phyloP scores from a whole-genome alignment of 768 basidiomycete genomes.

The Clitopilus hobsonii region DNA sequence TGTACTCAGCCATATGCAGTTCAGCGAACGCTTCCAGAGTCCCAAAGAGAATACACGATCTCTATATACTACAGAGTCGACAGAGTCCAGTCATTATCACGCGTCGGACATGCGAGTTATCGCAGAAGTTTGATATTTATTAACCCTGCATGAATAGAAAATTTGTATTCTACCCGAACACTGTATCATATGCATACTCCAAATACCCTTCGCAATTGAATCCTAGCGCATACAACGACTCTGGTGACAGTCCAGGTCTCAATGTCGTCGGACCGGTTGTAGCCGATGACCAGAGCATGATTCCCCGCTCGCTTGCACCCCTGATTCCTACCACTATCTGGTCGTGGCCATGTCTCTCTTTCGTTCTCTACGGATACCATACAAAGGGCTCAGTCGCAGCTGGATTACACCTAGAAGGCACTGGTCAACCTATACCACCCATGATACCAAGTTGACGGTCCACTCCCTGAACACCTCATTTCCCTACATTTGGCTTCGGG shows the following conservation, averaged over 20 bases:
- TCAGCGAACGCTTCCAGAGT: not conserved
- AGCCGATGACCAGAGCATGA: not conserved
- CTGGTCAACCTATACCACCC: slow-evolving; percentile 19
- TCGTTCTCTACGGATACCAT: not conserved
- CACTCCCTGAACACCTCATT: slow-evolving; percentile 42
- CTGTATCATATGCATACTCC: no score
- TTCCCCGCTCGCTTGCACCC: not conserved
- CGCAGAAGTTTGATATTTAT: no score
- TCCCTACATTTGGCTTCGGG: slow-evolving; percentile 77
- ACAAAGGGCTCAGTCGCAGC: not conserved
- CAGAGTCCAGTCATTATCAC: no score
- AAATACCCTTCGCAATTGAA: no score
- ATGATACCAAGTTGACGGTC: slow-evolving; percentile 26
- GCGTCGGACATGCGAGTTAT: no score
- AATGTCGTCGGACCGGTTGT: not conserved
- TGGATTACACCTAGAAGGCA: not conserved
- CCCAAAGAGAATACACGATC: not conserved
- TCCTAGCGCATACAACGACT: no score
- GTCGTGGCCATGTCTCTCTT: not conserved
- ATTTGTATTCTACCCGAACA: no score
- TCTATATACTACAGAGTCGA: no score
- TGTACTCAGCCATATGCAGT: not conserved
- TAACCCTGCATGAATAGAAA: no score
- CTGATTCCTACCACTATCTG: not conserved
- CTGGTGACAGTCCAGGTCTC: no score